Conservation (phyloP, 768 basidiomycete species). For the Gelatoporia subvermispora region DNA sequence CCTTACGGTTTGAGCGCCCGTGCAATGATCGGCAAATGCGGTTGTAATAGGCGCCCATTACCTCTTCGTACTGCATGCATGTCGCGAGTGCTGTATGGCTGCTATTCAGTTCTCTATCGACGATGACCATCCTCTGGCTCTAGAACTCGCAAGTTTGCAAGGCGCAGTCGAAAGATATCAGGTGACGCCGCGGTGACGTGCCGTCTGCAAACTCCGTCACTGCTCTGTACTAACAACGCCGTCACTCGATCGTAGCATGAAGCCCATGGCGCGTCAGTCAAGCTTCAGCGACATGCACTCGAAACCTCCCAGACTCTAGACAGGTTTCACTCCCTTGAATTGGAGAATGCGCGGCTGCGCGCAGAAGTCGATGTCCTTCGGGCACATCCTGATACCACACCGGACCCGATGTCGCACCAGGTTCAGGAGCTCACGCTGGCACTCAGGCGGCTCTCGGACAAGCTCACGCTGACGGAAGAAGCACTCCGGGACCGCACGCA, state of each 20-base stretch:
- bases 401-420: slow-evolving; percentile 33
- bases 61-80: too few relatives aligned
- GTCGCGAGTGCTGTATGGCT: background rate
- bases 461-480: slow-evolving; percentile 58
- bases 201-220: background rate
- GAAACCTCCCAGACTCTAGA: slow-evolving; percentile 47
- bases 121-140: slow-evolving; percentile 34
- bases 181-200: slow-evolving; percentile 16
- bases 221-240: slow-evolving; percentile 23
- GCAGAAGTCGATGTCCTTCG: slow-evolving; percentile 55
- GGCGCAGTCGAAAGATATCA: slow-evolving; percentile 31
- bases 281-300: slow-evolving; percentile 59
- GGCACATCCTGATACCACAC: slow-evolving; percentile 42
- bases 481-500: slow-evolving; percentile 44
- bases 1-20: too few relatives aligned
- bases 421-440: slow-evolving; percentile 60
- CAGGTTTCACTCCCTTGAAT: slow-evolving; percentile 44
- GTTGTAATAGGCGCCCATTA: too few relatives aligned
- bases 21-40: too few relatives aligned
- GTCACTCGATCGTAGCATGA: slow-evolving; percentile 50
- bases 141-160: slow-evolving; percentile 32
- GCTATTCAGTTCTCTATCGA: slow-evolving; percentile 4
- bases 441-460: slow-evolving; percentile 62
- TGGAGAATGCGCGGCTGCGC: slow-evolving; percentile 53
- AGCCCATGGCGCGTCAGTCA: slow-evolving; percentile 58